Conservation (phyloP, 441 rosid species). For the Raphanus hybrid region DNA sequence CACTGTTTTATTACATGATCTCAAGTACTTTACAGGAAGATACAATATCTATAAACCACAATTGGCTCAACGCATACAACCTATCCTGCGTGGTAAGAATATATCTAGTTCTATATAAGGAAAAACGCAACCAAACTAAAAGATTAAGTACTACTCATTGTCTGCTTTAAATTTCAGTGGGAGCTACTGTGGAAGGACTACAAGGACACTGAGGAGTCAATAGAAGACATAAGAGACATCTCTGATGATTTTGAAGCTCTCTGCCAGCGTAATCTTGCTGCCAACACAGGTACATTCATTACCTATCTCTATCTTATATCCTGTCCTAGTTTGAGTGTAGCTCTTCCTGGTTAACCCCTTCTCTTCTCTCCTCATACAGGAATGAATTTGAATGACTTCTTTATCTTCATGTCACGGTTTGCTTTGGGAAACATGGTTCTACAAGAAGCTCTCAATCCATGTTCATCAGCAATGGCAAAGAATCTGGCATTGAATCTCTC, state of each 20-base stretch:
- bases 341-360: neutral
- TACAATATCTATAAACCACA: constrained; percentile 94
- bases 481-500: constrained; percentile 61
- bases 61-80: constrained; percentile 94
- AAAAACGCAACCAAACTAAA: constrained; percentile 14
- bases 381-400: constrained; percentile 85
- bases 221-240: constrained; percentile 90
- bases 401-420: constrained; percentile 62
- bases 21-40: constrained; percentile 76
- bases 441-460: constrained; percentile 27
- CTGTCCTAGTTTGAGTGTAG: neutral
- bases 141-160: constrained; percentile 11
- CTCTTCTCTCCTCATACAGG: constrained; percentile 50
- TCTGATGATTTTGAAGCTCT: constrained; percentile 90
- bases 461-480: constrained; percentile 45
- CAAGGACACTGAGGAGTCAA: constrained; percentile 79
- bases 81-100: constrained; percentile 86
- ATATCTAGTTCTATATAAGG: constrained; percentile 1
- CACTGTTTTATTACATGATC: neutral
- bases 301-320: neutral
- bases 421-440: constrained; percentile 61
- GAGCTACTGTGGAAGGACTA: constrained; percentile 82
- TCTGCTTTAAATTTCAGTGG: constrained; percentile 56
- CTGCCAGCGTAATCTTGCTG: constrained; percentile 94
- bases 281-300: constrained; percentile 74